Evolutionary conservation across 495 filamentous ascomycete genomes (phyloP).

Genomic region (Penicillium coprophilum): DNA sequence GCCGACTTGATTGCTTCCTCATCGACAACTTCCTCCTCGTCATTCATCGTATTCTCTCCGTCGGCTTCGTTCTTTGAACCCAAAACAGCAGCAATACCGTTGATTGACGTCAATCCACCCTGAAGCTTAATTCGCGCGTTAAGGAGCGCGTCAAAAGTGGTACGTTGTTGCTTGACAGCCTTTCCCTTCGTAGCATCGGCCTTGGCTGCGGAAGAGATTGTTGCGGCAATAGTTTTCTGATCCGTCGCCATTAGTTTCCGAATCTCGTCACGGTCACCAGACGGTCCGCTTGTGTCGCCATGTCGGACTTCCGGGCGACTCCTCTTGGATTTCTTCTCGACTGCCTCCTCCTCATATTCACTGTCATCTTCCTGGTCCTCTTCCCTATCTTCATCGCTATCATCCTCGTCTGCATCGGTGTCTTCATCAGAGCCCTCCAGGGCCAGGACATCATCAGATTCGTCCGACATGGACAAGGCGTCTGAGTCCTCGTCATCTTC

Average conservation of each 20-base stretch:
- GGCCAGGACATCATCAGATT: conserved; percentile 13
- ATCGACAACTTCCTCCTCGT: conserved; percentile 40
- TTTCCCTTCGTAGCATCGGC: conserved; percentile 80
- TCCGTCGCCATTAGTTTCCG: conserved; percentile 69
- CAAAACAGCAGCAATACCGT: conserved; percentile 59
- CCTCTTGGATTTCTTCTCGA: not conserved
- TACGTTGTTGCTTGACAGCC: conserved; percentile 80
- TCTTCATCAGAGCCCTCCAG: conserved; percentile 9
- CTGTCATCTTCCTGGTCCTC: conserved; percentile 26
- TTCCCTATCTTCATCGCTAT: conserved; percentile 24
- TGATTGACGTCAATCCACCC: conserved; percentile 78
- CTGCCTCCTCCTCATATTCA: not conserved
- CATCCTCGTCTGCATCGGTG: conserved; percentile 2
- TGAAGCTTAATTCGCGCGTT: conserved; percentile 88
- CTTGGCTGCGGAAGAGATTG: conserved; percentile 70
- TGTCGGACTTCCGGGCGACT: not conserved
- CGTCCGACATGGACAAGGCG: conserved; percentile 19
- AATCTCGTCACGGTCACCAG: conserved; percentile 54
- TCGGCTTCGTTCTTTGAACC: conserved; percentile 38
- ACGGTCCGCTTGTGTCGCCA: not conserved
- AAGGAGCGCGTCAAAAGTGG: conserved; percentile 80
- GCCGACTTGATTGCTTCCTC: conserved; percentile 64
- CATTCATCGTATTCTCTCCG: conserved; percentile 26
- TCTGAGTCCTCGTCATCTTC: conserved; percentile 37
- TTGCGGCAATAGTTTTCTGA: conserved; percentile 65